Evolutionary conservation across 2,329 filamentous ascomycete genomes (phyloP).

Genomic region (Fonsecaea multimorphosa): DNA sequence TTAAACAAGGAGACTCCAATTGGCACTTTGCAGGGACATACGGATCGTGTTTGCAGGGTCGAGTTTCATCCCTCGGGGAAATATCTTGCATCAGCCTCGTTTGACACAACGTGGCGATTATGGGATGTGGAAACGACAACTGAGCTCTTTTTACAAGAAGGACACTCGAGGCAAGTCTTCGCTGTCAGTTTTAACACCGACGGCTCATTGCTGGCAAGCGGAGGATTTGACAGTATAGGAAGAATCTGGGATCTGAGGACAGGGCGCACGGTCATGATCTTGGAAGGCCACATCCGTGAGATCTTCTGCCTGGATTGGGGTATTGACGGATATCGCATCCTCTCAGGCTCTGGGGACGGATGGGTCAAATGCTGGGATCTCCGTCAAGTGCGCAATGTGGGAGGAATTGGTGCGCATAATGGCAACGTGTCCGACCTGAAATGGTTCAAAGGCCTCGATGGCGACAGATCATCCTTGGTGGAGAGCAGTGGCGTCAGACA

Average conservation of each 20-base stretch:
- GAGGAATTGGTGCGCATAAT: slow-evolving; percentile 86
- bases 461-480: slow-evolving; percentile 52
- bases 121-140: slow-evolving; percentile 90
- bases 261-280: slow-evolving; percentile 91
- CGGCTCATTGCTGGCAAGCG: slow-evolving; percentile 86
- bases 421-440: slow-evolving; percentile 90
- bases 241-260: slow-evolving; percentile 94
- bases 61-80: slow-evolving; percentile 93
- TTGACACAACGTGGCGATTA: slow-evolving; percentile 94
- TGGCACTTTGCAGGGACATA: slow-evolving; percentile 81
- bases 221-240: slow-evolving; percentile 92
- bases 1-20: slow-evolving; percentile 84
- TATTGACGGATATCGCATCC: slow-evolving; percentile 84
- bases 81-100: slow-evolving; percentile 90
- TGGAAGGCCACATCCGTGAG: slow-evolving; percentile 90
- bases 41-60: slow-evolving; percentile 83
- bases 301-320: slow-evolving; percentile 95
- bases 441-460: slow-evolving; percentile 90
- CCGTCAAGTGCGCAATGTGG: slow-evolving; percentile 81
- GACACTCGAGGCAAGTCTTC: slow-evolving; percentile 92
- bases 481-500: slow-evolving; percentile 35
- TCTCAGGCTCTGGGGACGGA: slow-evolving; percentile 91
- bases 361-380: slow-evolving; percentile 99
- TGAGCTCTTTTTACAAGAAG: slow-evolving; percentile 88
- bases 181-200: slow-evolving; percentile 88